Base-by-base conservation (phyloP, 805 yeast species). In the Starmerella ratchasimensis region DNA sequence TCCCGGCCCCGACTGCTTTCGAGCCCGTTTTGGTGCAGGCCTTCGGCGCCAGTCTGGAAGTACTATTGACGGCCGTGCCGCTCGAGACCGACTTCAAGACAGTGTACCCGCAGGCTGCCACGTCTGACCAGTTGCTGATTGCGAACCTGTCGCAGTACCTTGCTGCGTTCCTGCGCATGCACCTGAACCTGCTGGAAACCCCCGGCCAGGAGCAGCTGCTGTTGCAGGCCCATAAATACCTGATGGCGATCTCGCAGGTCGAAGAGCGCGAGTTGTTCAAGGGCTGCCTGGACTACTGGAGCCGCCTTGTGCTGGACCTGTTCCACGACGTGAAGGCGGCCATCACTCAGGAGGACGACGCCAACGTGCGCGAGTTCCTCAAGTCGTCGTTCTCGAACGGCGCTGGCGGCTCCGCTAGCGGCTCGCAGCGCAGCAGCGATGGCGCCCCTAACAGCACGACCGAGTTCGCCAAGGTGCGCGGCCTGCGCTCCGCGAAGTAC, bases 191-290 rank as follows among this genome's bases (percentile, higher is more conserved):
- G 18, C 55, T 64, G 18, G 68, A 64, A 48, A 45, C 41, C 16
- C 72, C 69, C 46, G 73, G 68, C 28, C 58, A 63, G 38, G 69
- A 71, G 51, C 77, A 72, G 18, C 60, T 83, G 36, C 63, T 83
- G 40, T 56, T 79, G 39, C 71, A 74, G 37, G 74, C 93, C 2
- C 93, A 86, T 55, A 71, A 72, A 54, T 84, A 84, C 58, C 65
- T 90, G 50, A 72, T 90, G 48, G 79, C 79, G 51, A 67, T 90
- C 41, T 84, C 96, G 6, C 74, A 77, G 56, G 80, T 90, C 50
- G 94, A 88, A 45, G 99, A 90, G 61, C 72, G 98, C 52, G 99
- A 90, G 62, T 67, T 90, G 47, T 90, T 90, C 65, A 90, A 90
- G 59, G 86, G 93, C 31, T 82, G 94, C 53, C 69, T 90, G 47